phyloP scores from a whole-genome alignment of 2,329 filamentous ascomycete species.

The Capronia americana region DNA sequence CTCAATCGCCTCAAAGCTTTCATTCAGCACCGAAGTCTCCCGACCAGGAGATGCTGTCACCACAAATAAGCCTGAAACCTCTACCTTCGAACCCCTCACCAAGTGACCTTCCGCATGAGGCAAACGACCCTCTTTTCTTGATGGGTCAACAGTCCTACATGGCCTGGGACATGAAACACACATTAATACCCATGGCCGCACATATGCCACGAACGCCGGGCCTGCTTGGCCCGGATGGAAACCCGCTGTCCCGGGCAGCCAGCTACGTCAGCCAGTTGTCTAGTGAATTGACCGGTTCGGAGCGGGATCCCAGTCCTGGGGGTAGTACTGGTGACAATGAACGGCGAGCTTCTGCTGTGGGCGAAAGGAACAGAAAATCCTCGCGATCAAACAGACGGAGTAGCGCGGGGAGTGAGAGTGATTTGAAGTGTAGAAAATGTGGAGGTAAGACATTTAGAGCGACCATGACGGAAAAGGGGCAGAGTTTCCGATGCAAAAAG shows the following conservation, averaged over 20 bases:
- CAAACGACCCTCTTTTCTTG: slow-evolving; percentile 34
- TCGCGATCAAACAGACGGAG: slow-evolving; percentile 20
- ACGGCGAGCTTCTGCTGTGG: background rate
- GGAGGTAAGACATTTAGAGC: slow-evolving; percentile 37
- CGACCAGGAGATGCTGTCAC: slow-evolving; percentile 16
- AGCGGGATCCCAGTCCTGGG: slow-evolving; percentile 27
- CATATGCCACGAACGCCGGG: slow-evolving; percentile 36
- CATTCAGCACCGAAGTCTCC: slow-evolving; percentile 71
- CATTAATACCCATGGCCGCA: slow-evolving; percentile 37
- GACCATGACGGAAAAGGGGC: slow-evolving; percentile 30
- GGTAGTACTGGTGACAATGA: slow-evolving; percentile 25
- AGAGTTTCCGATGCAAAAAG: slow-evolving; percentile 37
- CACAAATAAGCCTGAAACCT: slow-evolving; percentile 5
- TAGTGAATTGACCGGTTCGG: slow-evolving; percentile 35
- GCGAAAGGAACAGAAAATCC: slow-evolving; percentile 15
- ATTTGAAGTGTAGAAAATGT: slow-evolving; percentile 38
- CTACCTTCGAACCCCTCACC: slow-evolving; percentile 24
- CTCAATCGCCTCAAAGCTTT: slow-evolving; percentile 94
- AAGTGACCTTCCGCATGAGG: slow-evolving; percentile 22
- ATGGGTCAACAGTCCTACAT: slow-evolving; percentile 36
- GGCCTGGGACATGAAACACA: slow-evolving; percentile 36
- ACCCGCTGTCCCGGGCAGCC: slow-evolving; percentile 32
- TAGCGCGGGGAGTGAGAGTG: slow-evolving; percentile 29
- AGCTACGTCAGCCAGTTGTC: slow-evolving; percentile 38
- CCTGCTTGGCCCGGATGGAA: slow-evolving; percentile 27